Percentiles rank a stretch among this genome's conserved stretches.
Evolutionary conservation across 148 eudicot species (phyloP).

Genomic region (Rhododendron griersonianum): DNA sequence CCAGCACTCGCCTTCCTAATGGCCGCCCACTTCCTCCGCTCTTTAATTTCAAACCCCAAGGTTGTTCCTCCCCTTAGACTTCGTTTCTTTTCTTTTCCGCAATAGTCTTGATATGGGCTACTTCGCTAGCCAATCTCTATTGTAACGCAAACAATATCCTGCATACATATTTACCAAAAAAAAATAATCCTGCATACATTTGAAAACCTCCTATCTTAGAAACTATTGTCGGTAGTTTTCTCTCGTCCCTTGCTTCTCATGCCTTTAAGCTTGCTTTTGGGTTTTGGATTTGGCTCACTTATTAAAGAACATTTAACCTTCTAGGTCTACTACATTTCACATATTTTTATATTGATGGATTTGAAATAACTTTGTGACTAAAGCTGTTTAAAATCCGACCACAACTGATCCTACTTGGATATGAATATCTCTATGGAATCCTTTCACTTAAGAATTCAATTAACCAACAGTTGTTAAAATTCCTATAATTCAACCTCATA

Average conservation of each 20-base stretch:
- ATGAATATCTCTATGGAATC: not conserved
- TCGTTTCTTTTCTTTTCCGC: not conserved
- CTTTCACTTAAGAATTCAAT: not conserved
- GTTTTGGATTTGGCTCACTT: not conserved
- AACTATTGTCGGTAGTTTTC: not conserved
- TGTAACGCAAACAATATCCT: not conserved
- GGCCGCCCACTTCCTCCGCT: conserved; percentile 99
- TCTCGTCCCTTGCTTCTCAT: not conserved
- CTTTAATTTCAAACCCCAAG: conserved; percentile 83
- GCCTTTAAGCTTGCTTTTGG: not conserved
- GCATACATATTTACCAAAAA: not conserved
- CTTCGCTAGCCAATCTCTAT: not conserved
- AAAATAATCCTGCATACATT: not conserved
- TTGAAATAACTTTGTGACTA: not conserved
- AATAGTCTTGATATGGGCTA: not conserved
- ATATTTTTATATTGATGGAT: not conserved
- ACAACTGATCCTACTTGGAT: not conserved
- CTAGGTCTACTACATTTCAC: not conserved
- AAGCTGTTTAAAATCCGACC: not conserved
- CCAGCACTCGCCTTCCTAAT: conserved; percentile 88
- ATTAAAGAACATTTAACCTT: not conserved
- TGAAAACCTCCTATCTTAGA: not conserved
- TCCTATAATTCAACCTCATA: not conserved
- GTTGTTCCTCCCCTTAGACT: conserved; percentile 23
- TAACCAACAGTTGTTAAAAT: not conserved